Evolutionary conservation across 2,329 filamentous ascomycete species (phyloP), one percentile per base, ranked within the genome.

Genomic region (Paecilomyces fulvus): DNA sequence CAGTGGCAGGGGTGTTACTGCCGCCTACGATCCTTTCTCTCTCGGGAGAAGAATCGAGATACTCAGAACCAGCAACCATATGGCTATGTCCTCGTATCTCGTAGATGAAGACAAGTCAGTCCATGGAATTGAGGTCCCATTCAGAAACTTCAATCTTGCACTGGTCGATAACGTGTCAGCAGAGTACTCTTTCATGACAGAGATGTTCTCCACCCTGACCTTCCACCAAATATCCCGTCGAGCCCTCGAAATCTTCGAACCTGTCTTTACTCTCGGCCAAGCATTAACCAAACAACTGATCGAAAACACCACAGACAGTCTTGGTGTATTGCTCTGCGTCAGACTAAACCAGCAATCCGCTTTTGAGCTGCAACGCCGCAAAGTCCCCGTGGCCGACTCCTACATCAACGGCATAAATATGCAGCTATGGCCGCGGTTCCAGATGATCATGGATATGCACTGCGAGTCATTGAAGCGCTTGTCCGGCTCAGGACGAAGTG

Each of bases 401-500:
- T 99, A 99, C 69, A 87, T 96, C 69, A 99, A 99, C 70, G 92
- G 85, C 50, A 95, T 90, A 4, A 92, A 88, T 67, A 99, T 99
- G 90, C 83, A 94, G 2, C 83, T 99, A 5, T 99, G 94, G 94
- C 94, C 94, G 7, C 87, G 92, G 25, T 89, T 99, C 65, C 95
- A 99, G 73, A 83, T 90, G 56, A 86, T 96, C 64, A 95, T 99
- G 85, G 92, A 96, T 69, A 82, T 87, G 55, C 94, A 99, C 70
- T 91, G 89, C 74, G 91, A 96, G 55, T 95, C 90, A 0, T 81
- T 99, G 33, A 88, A 87, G 53, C 81, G 79, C 58, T 73, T 80
- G 1, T 71, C 71, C 1, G 70, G 70, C 20, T 76, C 80, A 2
- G 74, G 76, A 28, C 75, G 79, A 50, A 74, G 75, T 51, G 73